Conservation (phyloP, 345 rosid genomes). For the Lumnitzera racemosa region DNA sequence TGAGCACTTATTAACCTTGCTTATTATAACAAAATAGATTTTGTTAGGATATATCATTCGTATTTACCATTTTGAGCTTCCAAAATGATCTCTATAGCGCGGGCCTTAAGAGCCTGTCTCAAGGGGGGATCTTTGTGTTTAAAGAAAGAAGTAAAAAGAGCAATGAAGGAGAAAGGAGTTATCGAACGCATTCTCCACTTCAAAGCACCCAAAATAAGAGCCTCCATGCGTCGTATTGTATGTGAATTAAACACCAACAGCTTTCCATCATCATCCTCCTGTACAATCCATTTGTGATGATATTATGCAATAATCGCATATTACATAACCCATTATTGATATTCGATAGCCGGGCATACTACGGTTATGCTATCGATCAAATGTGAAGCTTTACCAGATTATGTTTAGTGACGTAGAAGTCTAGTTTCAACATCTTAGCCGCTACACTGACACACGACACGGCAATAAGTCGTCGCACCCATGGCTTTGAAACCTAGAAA, state of each 20-base stretch:
- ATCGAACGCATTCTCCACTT: constrained; percentile 70
- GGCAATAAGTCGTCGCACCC: constrained; percentile 58
- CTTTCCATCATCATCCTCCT: constrained; percentile 32
- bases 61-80: constrained; percentile 38
- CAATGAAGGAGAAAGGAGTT: constrained; percentile 55
- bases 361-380: not conserved
- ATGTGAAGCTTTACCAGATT: too few relatives aligned
- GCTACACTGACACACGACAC: constrained; percentile 64
- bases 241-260: constrained; percentile 30
- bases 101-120: constrained; percentile 34
- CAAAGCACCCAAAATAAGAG: constrained; percentile 42
- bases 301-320: not conserved
- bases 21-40: too few relatives aligned
- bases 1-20: too few relatives aligned
- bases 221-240: constrained; percentile 47
- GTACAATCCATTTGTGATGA: not conserved
- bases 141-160: constrained; percentile 38
- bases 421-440: constrained; percentile 56
- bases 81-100: constrained; percentile 43
- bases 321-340: not conserved
- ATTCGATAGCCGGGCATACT: not conserved
- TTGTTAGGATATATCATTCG: too few relatives aligned
- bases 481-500: constrained; percentile 27
- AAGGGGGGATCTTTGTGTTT: constrained; percentile 31
- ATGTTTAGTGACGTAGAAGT: constrained; percentile 21